Evolutionary conservation across 805 yeast genomes (phyloP), one percentile per base, ranked within the genome.

Genomic region (Jamesozyma spencerorum): DNA sequence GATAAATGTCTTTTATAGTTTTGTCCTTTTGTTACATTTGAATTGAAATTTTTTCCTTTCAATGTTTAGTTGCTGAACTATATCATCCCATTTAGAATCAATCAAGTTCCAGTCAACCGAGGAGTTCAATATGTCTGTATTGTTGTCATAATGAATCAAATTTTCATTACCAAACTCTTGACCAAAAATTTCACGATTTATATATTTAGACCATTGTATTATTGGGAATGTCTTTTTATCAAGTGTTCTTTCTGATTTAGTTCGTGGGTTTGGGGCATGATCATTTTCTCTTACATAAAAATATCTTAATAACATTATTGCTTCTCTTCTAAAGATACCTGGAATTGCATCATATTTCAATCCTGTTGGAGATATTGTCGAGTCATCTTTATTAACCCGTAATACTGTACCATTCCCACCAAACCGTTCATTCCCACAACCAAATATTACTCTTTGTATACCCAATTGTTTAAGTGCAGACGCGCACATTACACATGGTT

Each of bases 401-500:
- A 86, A 60, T 2, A 90, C 92, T 0, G 94, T 80, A 0, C 97
- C 97, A 58, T 88, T 88, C 0, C 98, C 97, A 0, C 98, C 98
- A 64, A 92, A 92, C 35, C 97, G 64, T 47, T 90, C 97, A 58
- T 92, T 92, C 0, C 86, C 92, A 54, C 96, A 88, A 0, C 98
- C 97, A 54, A 85, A 92, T 35, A 79, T 78, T 1, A 90, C 95
- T 31, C 68, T 66, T 24, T 75, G 62, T 10, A 92, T 76, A 1
- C 82, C 81, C 35, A 88, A 58, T 51, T 92, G 98, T 43, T 88
- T 71, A 31, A 92, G 63, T 2, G 95, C 87, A 31, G 92, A 78
- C 0, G 96, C 97, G 65, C 98, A 92, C 98, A 92, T 92, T 6
- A 92, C 82, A 57, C 98, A 92, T 0, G 98, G 98, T 61, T 92